phyloP scores from a whole-genome alignment of 2,329 filamentous ascomycete species.

The Trichophyton simii region DNA sequence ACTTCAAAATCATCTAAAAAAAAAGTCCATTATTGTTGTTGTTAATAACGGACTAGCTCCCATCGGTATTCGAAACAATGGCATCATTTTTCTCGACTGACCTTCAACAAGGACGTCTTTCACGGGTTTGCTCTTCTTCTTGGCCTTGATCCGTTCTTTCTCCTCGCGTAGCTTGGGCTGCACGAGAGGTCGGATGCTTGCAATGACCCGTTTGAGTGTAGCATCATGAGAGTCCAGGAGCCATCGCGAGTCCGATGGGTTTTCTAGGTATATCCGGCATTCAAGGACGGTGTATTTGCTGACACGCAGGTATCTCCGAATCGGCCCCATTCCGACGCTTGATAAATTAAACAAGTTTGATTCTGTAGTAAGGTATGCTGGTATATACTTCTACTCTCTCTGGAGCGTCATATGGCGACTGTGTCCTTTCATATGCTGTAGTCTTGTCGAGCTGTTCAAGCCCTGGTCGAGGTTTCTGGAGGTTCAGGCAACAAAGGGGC shows the following conservation, averaged over 20 bases:
- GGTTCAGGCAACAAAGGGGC: not conserved
- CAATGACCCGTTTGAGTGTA: conserved; percentile 69
- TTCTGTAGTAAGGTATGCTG: not conserved
- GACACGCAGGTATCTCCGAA: conserved; percentile 80
- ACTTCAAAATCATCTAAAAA: conserved; percentile 82
- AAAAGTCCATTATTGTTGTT: conserved; percentile 3
- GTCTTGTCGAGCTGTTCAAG: not conserved
- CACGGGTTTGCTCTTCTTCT: conserved; percentile 65
- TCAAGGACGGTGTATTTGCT: conserved; percentile 92
- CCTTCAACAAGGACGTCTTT: conserved; percentile 80
- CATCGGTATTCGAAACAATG: not conserved
- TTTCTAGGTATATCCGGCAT: conserved; percentile 89
- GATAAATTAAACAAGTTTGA: not conserved
- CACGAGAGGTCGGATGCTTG: conserved; percentile 71
- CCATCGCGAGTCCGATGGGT: conserved; percentile 65
- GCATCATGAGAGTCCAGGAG: conserved; percentile 72
- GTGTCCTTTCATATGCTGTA: not conserved
- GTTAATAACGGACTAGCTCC: conserved; percentile 3
- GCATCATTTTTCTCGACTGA: conserved; percentile 28
- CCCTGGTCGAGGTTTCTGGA: not conserved
- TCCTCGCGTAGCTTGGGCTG: conserved; percentile 86
- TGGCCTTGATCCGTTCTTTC: conserved; percentile 47
- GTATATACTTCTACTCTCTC: not conserved
- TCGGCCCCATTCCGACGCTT: conserved; percentile 56
- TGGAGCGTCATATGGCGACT: not conserved